phyloP scores from a whole-genome alignment of 1,284 basidiomycete species.

The Malassezia sympodialis region DNA sequence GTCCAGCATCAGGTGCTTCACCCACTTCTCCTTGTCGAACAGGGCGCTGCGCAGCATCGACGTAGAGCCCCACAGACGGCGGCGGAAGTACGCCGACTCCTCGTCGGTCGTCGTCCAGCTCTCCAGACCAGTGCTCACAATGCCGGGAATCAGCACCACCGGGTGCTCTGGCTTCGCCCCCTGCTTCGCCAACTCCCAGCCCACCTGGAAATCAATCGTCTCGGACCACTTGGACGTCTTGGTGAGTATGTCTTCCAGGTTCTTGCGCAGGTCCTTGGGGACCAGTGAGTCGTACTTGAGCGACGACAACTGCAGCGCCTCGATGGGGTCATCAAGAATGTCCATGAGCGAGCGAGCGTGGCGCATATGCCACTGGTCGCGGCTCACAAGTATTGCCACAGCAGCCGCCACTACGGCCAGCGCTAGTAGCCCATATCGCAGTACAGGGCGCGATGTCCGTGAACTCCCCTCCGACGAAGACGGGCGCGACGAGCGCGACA shows the following conservation, averaged over 20 bases:
- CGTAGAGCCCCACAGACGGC: conserved; percentile 44
- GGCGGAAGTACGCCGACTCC: conserved; percentile 33
- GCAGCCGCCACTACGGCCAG: background rate
- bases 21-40: conserved; percentile 77
- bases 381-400: background rate
- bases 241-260: conserved; percentile 36
- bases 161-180: conserved; percentile 41
- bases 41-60: conserved; percentile 77
- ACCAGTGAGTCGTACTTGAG: conserved; percentile 31
- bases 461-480: background rate
- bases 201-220: conserved; percentile 40
- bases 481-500: background rate
- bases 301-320: conserved; percentile 26
- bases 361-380: background rate
- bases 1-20: conserved; percentile 79
- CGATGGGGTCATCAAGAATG: conserved; percentile 36
- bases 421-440: background rate
- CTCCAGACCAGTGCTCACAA: conserved; percentile 44
- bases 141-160: conserved; percentile 44
- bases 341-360: conserved; percentile 7
- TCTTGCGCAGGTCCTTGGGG: conserved; percentile 36
- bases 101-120: conserved; percentile 37
- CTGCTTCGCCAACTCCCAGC: conserved; percentile 20
- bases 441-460: background rate
- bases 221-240: conserved; percentile 36